Percentiles rank a stretch among this genome's conserved stretches.
These are phyloP conservation scores for Paraphoma sp. DNA, from an alignment of 2,329 filamentous ascomycete species.

Conservation along the genomic window DNA sequence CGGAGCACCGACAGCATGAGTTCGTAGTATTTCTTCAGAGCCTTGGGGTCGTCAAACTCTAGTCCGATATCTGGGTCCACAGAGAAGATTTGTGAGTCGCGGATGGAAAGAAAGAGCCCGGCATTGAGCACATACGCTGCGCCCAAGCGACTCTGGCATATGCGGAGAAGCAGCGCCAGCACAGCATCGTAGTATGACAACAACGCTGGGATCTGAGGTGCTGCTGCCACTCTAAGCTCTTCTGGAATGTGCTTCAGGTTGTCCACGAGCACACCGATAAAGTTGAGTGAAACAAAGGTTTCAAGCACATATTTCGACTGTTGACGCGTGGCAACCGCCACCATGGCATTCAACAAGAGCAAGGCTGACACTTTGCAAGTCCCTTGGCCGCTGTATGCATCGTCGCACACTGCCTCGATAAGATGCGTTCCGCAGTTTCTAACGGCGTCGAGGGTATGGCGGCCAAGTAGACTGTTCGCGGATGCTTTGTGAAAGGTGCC, in stretches of 20 bases:
- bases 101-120: slow-evolving; percentile 82
- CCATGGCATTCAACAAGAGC: slow-evolving; percentile 79
- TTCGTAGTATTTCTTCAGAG: slow-evolving; percentile 81
- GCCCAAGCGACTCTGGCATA: slow-evolving; percentile 83
- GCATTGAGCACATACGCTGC: slow-evolving; percentile 87
- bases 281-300: slow-evolving; percentile 83
- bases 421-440: slow-evolving; percentile 82
- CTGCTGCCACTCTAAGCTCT: slow-evolving; percentile 59
- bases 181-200: slow-evolving; percentile 74
- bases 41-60: slow-evolving; percentile 71
- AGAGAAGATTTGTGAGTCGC: slow-evolving; percentile 82
- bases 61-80: slow-evolving; percentile 93
- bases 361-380: slow-evolving; percentile 85
- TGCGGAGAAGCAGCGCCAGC: slow-evolving; percentile 80
- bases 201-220: slow-evolving; percentile 59
- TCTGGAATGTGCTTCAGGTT: slow-evolving; percentile 78
- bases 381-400: slow-evolving; percentile 84
- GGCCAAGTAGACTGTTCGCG: slow-evolving; percentile 40
- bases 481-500: slow-evolving; percentile 64
- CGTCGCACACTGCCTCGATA: slow-evolving; percentile 88
- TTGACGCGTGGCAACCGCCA: slow-evolving; percentile 75
- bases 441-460: slow-evolving; percentile 70
- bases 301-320: slow-evolving; percentile 78
- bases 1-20: slow-evolving; percentile 81
- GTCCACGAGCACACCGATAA: slow-evolving; percentile 88